Base-by-base conservation (phyloP, 306 rosid species). In the Canavalia ensiformis region DNA sequence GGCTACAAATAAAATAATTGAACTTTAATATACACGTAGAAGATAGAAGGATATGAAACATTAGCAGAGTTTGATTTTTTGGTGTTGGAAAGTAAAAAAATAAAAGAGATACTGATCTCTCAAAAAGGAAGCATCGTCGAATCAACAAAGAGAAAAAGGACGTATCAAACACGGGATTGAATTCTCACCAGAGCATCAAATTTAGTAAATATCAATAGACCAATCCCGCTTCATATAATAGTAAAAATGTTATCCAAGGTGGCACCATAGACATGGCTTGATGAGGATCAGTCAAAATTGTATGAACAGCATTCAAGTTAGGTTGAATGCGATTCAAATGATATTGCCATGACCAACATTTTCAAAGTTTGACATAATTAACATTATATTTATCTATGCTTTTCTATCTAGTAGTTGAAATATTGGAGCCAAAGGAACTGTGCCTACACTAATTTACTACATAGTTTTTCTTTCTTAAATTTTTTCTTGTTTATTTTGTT, bases 381-480 rank as follows among this genome's bases (percentile, higher is more conserved):
- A 82, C 25, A 68, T 57, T 7, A 33, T 6, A 44, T 29, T 58
- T 7, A 46, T 46, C 2, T 46, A 10, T 35, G 29, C 10, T 25
- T 37, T 75, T 59, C 5, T 11, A 69, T 50, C 69, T 34, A 18
- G 63, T 34, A 7, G 80, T 77, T 77, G 64, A 83, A 75, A 76
- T 18, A 18, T 35, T 70, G 85, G 76, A 75, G 82, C 29, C 33
- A 7, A 57, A 18, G 42, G 18, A 52, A 2, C 2, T 8, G 12
- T 42, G 54, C n/a, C 30, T 8, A 51, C 11, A 68, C 42, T 47
- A 51, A 66, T 65, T 47, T 64, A 47, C 25, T 30, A 59, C 49
- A 28, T 65, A 7, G 5, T 39, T 56, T 81, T 41, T 2, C 18
- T 18, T 50, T 76, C 29, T 13, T 54, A 9, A 77, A 50, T 2